These are phyloP conservation scores for Papilionanthe hybrid DNA, from an alignment of 116 monocot species.

Conservation along the genomic window DNA sequence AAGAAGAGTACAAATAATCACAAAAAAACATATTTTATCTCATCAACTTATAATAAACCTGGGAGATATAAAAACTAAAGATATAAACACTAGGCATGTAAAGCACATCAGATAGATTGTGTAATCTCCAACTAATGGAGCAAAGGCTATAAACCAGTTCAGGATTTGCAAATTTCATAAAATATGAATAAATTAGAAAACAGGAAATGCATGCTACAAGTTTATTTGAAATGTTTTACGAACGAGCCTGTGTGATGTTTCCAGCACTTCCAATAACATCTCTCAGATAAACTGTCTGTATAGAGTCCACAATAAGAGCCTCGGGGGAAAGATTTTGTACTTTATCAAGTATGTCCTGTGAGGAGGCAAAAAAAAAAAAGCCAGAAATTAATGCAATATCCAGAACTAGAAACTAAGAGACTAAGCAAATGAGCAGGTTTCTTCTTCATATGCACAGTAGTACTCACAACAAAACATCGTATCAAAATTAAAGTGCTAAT, in stretches of 20 bases:
- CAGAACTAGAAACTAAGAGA: background rate
- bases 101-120: background rate
- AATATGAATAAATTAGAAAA: background rate
- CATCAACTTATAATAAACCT: background rate
- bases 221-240: constrained; percentile 7
- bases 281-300: constrained; percentile 73
- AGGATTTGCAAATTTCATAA: background rate
- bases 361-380: constrained; percentile 6
- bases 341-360: constrained; percentile 67
- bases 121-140: background rate
- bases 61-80: background rate
- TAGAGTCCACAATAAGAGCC: constrained; percentile 65
- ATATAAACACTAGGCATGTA: background rate
- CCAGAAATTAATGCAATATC: background rate
- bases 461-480: background rate
- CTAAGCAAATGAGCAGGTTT: background rate
- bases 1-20: background rate
- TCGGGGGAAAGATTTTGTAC: constrained; percentile 49
- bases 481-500: background rate
- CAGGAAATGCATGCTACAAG: background rate
- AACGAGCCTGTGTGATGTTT: constrained; percentile 63
- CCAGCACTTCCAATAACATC: constrained; percentile 84
- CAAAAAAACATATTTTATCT: background rate
- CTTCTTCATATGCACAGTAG: background rate
- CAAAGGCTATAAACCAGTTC: background rate